phyloP scores from a whole-genome alignment of 2,329 filamentous ascomycete genomes.

The Ceratocystis ficicola region DNA sequence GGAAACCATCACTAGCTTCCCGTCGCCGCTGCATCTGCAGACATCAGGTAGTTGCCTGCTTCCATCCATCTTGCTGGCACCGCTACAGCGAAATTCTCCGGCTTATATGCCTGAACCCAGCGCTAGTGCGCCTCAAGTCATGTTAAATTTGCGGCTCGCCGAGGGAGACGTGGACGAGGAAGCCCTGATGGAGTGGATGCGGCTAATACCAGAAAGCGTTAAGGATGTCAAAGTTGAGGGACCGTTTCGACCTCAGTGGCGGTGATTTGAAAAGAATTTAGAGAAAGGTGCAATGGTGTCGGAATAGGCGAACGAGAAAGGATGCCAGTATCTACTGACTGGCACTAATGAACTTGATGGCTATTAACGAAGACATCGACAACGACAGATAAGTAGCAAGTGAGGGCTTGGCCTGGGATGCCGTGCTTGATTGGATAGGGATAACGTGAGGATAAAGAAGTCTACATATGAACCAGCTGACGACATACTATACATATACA shows the following conservation, averaged over 20 bases:
- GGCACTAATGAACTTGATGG: slow-evolving; percentile 6
- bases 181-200: slow-evolving; percentile 46
- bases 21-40: slow-evolving; percentile 45
- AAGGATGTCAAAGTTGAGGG: slow-evolving; percentile 45
- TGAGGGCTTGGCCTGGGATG: not conserved
- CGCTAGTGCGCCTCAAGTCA: slow-evolving; percentile 38
- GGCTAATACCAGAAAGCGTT: slow-evolving; percentile 45
- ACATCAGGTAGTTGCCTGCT: slow-evolving; percentile 41
- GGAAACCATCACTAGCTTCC: slow-evolving; percentile 38
- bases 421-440: no score
- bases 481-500: not conserved
- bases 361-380: not conserved
- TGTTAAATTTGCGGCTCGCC: slow-evolving; percentile 39
- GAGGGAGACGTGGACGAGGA: slow-evolving; percentile 42
- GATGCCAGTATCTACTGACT: slow-evolving; percentile 11
- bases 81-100: slow-evolving; percentile 35
- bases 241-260: slow-evolving; percentile 30
- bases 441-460: not conserved
- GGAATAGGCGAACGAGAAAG: not conserved
- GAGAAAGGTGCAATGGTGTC: not conserved
- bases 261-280: slow-evolving; percentile 16
- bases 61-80: slow-evolving; percentile 45
- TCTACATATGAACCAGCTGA: not conserved
- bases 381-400: not conserved
- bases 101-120: slow-evolving; percentile 33